phyloP scores from a whole-genome alignment of 345 rosid genomes.

The Noccaea caerulescens region DNA sequence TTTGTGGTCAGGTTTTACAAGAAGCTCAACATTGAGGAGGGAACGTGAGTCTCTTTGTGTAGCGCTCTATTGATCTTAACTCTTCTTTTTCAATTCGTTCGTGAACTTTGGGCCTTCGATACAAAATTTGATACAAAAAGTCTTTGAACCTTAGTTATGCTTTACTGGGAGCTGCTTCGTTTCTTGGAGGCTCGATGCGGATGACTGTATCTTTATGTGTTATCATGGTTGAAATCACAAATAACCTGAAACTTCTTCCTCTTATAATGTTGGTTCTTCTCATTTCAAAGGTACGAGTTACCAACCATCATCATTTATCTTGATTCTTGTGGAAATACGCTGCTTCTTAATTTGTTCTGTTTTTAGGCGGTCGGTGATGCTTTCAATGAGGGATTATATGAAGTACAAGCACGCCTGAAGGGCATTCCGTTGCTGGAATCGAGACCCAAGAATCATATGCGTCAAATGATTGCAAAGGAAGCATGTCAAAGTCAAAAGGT shows the following conservation, averaged over 20 bases:
- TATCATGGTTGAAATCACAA: slow-evolving; percentile 97
- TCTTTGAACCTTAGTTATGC: slow-evolving; percentile 69
- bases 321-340: slow-evolving; percentile 22
- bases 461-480: slow-evolving; percentile 76
- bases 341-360: slow-evolving; percentile 10
- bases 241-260: slow-evolving; percentile 89
- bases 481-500: slow-evolving; percentile 90
- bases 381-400: slow-evolving; percentile 93
- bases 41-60: slow-evolving; percentile 75
- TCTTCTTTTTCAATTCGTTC: neutral
- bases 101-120: slow-evolving; percentile 30
- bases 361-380: slow-evolving; percentile 98
- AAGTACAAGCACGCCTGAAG: slow-evolving; percentile 79
- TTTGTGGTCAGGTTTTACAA: slow-evolving; percentile 85
- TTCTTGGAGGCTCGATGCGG: slow-evolving; percentile 99
- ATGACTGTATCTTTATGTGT: slow-evolving; percentile 98
- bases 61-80: slow-evolving; percentile 23
- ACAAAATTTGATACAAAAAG: slow-evolving; percentile 15
- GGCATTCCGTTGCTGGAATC: slow-evolving; percentile 92
- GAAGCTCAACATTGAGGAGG: slow-evolving; percentile 96
- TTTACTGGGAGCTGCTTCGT: slow-evolving; percentile 95
- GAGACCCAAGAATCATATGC: slow-evolving; percentile 82
- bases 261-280: slow-evolving; percentile 99
- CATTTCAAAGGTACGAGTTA: slow-evolving; percentile 76
- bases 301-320: slow-evolving; percentile 19